Percentiles rank a stretch among this genome's conserved stretches.
Evolutionary conservation across 2,329 filamentous ascomycete species (phyloP).

Genomic region (Alternaria angustiovoidea): DNA sequence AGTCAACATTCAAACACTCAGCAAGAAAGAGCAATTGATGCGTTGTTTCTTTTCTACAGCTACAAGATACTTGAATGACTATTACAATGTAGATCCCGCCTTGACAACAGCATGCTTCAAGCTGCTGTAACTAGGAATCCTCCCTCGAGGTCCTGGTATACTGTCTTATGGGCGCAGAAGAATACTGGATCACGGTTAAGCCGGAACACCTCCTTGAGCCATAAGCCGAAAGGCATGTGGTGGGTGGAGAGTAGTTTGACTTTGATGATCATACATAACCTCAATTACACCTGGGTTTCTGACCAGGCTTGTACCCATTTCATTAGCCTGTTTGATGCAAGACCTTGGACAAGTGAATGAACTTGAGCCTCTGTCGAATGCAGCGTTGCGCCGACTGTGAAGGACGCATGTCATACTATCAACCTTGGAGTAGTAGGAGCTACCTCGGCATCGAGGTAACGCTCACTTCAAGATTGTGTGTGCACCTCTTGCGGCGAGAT

Average conservation of each 20-base stretch:
- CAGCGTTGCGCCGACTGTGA: background rate
- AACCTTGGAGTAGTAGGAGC: background rate
- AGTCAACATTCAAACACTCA: background rate
- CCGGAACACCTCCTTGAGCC: slow-evolving; percentile 94
- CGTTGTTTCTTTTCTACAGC: slow-evolving; percentile 19
- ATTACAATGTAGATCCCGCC: slow-evolving; percentile 51
- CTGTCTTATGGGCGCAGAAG: slow-evolving; percentile 80
- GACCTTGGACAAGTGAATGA: background rate
- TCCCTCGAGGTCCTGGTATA: slow-evolving; percentile 81
- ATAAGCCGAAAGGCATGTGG: slow-evolving; percentile 77
- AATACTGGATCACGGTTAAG: slow-evolving; percentile 88
- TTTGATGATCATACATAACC: slow-evolving; percentile 83
- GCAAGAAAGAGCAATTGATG: slow-evolving; percentile 16
- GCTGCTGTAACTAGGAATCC: slow-evolving; percentile 67
- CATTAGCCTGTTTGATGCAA: background rate
- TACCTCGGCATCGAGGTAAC: background rate
- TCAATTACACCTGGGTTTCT: background rate
- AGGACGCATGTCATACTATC: background rate
- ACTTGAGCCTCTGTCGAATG: background rate
- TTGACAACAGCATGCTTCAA: slow-evolving; percentile 60
- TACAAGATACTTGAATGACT: slow-evolving; percentile 6
- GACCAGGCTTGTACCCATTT: background rate
- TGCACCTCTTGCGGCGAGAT: slow-evolving; percentile 87
- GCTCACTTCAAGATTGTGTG: slow-evolving; percentile 89
- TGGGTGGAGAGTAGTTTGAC: slow-evolving; percentile 94